Percentiles rank a stretch among this genome's conserved stretches.
Conservation (phyloP, 306 rosid genomes). For the Sphenostylis stenocarpa region DNA sequence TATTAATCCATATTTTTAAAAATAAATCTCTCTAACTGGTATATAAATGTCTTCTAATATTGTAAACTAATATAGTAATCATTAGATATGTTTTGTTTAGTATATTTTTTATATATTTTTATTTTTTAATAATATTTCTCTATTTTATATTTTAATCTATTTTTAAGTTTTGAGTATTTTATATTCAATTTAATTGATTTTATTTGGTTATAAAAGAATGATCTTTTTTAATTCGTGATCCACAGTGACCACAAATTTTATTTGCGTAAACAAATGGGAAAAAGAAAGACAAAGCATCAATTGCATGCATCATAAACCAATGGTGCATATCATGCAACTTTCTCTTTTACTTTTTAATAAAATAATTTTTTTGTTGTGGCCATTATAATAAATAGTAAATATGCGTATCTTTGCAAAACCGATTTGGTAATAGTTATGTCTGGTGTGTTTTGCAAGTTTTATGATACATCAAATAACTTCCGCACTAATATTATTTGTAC, state of each 20-base stretch:
- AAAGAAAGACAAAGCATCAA: conserved; percentile 8
- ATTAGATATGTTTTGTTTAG: too few species aligned
- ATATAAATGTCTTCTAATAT: too few species aligned
- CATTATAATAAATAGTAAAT: background rate
- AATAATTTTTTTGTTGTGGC: background rate
- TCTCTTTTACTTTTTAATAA: background rate
- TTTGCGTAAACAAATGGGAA: background rate
- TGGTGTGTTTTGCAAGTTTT: background rate
- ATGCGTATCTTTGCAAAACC: background rate
- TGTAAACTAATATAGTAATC: too few species aligned
- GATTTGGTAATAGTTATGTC: background rate
- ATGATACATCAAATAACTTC: background rate
- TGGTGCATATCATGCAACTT: background rate
- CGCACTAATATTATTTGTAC: background rate
- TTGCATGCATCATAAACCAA: background rate
- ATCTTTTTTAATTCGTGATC: background rate
- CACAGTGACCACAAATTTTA: background rate
- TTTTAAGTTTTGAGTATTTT: too few species aligned
- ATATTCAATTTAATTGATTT: too few species aligned
- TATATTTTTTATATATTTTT: too few species aligned
- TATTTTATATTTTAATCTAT: too few species aligned
- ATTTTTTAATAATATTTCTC: too few species aligned
- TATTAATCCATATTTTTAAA: too few species aligned
- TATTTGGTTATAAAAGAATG: too few species aligned
- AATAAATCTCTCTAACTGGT: too few species aligned